These are phyloP conservation scores for Nakazawaea peltata DNA, from an alignment of 805 yeast species.

Conservation along the genomic window DNA sequence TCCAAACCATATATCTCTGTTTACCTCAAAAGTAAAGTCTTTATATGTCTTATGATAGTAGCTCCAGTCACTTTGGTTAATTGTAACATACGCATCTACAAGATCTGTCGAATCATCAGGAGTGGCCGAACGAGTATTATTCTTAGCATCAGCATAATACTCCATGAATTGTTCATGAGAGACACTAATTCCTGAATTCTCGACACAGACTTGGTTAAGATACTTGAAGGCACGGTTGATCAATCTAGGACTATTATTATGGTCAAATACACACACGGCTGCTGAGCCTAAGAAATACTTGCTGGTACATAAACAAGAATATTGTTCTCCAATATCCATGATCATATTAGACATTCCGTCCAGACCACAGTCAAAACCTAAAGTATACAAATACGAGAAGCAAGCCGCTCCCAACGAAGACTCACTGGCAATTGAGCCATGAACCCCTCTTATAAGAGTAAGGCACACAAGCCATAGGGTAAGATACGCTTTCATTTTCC, in stretches of 20 bases:
- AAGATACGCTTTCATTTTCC: too few relatives aligned
- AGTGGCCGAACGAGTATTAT: conserved; percentile 22
- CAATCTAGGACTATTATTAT: conserved; percentile 21
- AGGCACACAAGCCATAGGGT: too few relatives aligned
- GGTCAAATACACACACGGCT: conserved; percentile 29
- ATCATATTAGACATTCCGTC: too few relatives aligned
- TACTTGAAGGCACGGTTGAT: conserved; percentile 32
- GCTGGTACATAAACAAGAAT: conserved; percentile 21
- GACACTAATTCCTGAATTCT: conserved; percentile 24
- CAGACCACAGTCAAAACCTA: conserved; percentile 38
- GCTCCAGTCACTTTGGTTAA: conserved; percentile 22
- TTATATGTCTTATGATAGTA: conserved; percentile 27
- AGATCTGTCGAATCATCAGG: conserved; percentile 14
- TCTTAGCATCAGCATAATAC: conserved; percentile 27
- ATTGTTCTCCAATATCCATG: too few relatives aligned
- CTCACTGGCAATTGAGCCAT: too few relatives aligned
- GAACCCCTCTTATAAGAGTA: too few relatives aligned
- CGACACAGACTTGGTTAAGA: conserved; percentile 26
- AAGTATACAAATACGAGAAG: conserved; percentile 27
- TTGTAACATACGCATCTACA: conserved; percentile 25
- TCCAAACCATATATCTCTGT: conserved; percentile 30
- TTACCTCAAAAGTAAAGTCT: conserved; percentile 27
- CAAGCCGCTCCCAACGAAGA: conserved; percentile 32
- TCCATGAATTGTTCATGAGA: conserved; percentile 24
- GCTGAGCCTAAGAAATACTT: conserved; percentile 36